Percentiles rank a stretch among this genome's conserved stretches.
Conservation (phyloP, 2,329 filamentous ascomycete genomes). For the Cytospora piceicola region DNA sequence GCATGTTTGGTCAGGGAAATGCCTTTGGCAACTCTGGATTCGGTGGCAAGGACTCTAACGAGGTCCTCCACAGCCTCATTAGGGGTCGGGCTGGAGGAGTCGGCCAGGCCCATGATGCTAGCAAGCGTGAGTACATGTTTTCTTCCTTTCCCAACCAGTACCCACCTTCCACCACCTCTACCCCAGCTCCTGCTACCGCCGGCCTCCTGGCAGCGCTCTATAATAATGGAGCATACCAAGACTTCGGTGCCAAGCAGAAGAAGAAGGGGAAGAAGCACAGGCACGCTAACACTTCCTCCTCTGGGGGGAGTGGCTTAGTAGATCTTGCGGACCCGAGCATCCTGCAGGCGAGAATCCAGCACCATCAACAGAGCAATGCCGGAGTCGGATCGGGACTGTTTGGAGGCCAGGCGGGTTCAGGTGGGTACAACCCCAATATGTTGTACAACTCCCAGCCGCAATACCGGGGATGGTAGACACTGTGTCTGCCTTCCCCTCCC, state of each 20-base stretch:
- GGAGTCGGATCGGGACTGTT: constrained; percentile 89
- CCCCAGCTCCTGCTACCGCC: constrained; percentile 80
- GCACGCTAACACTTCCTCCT: constrained; percentile 99
- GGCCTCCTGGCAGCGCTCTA: constrained; percentile 91
- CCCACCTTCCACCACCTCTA: constrained; percentile 78
- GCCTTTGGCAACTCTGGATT: constrained; percentile 78
- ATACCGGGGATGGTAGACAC: constrained; percentile 66
- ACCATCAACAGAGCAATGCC: constrained; percentile 79
- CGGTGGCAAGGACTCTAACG: constrained; percentile 71
- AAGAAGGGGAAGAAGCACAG: constrained; percentile 99
- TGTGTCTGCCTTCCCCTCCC: neutral
- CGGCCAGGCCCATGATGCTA: constrained; percentile 77
- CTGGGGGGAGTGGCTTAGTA: constrained; percentile 97
- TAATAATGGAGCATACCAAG: constrained; percentile 85
- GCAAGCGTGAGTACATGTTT: constrained; percentile 99
- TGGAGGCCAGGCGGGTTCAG: constrained; percentile 78
- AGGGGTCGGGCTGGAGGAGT: constrained; percentile 69
- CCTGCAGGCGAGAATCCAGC: constrained; percentile 95
- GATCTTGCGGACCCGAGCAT: constrained; percentile 99
- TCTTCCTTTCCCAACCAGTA: constrained; percentile 90
- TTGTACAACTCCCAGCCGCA: constrained; percentile 71
- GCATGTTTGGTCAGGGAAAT: constrained; percentile 91
- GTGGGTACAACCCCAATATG: constrained; percentile 90
- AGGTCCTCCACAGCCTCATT: constrained; percentile 81
- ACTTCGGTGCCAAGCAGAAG: constrained; percentile 95